These are phyloP conservation scores for Anthoceros angustus DNA, from an alignment of 225 moss, liverwort and hornwort species.

Conservation along the genomic window DNA sequence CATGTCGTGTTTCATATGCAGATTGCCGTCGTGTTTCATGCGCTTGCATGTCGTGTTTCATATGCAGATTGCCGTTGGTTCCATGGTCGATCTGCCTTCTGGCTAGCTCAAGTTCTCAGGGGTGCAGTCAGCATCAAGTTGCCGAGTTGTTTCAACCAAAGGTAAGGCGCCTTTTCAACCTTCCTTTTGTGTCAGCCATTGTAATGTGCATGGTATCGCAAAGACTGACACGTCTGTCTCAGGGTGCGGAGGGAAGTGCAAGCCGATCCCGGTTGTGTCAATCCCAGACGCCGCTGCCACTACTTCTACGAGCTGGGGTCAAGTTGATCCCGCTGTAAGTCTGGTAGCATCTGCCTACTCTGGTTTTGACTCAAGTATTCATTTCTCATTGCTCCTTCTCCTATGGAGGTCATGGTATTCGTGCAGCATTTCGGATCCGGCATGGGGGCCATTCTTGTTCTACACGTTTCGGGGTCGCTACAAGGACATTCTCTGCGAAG, in stretches of 20 bases:
- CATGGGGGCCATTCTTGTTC: slow-evolving; percentile 54
- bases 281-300: slow-evolving; percentile 62
- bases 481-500: slow-evolving; percentile 79
- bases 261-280: slow-evolving; percentile 82
- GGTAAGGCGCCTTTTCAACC: not conserved
- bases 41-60: no score
- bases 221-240: slow-evolving; percentile 4
- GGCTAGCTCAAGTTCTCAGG: no score
- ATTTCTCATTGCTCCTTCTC: not conserved
- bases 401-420: not conserved
- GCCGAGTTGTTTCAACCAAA: not conserved
- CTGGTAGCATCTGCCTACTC: not conserved
- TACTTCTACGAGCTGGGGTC: slow-evolving; percentile 88
- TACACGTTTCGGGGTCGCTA: slow-evolving; percentile 72
- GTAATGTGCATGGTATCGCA: not conserved
- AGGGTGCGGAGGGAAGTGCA: slow-evolving; percentile 88
- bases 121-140: no score
- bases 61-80: no score
- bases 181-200: not conserved
- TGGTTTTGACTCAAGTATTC: not conserved
- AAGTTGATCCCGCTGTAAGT: slow-evolving; percentile 59
- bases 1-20: no score
- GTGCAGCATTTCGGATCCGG: slow-evolving; percentile 18
- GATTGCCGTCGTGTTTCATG: no score
- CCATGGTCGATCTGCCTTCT: no score